These are phyloP conservation scores for Acrodontium crateriforme DNA, from an alignment of 2,329 filamentous ascomycete genomes.

Conservation along the genomic window DNA sequence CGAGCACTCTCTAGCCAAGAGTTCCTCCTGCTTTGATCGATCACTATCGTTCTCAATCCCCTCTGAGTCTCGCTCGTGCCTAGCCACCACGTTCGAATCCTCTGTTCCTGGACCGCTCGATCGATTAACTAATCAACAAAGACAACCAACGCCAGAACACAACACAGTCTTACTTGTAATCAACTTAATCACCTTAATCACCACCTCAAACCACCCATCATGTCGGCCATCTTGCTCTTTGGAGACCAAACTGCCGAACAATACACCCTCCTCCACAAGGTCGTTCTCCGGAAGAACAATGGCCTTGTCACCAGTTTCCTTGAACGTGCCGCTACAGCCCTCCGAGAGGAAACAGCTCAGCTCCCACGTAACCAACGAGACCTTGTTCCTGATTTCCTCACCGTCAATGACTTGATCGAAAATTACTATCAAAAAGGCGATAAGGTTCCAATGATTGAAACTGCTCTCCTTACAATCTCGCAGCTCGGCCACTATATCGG, in stretches of 20 bases:
- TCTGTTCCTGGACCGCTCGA: neutral
- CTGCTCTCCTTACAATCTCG: constrained; percentile 48
- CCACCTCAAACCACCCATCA: constrained; percentile 8
- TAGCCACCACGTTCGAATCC: constrained; percentile 26
- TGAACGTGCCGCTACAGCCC: constrained; percentile 41
- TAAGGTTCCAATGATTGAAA: constrained; percentile 51
- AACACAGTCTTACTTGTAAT: too few relatives aligned
- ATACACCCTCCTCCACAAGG: constrained; percentile 43
- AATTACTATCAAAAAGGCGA: constrained; percentile 43
- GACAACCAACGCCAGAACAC: constrained; percentile 5
- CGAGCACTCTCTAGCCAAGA: constrained; percentile 5
- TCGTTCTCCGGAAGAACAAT: constrained; percentile 35
- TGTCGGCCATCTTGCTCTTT: constrained; percentile 45
- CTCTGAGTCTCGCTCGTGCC: constrained; percentile 14
- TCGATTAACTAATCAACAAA: constrained; percentile 3
- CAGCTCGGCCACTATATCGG: constrained; percentile 58
- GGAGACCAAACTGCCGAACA: constrained; percentile 60
- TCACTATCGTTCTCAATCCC: constrained; percentile 3
- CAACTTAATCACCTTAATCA: constrained; percentile 1
- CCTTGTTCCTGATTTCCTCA: constrained; percentile 48
- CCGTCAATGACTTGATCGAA: constrained; percentile 50
- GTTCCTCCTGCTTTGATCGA: constrained; percentile 1
- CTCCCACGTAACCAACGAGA: constrained; percentile 44
- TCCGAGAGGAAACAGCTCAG: constrained; percentile 46
- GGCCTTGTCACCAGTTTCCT: constrained; percentile 50